Conservation (phyloP, 805 yeast genomes). For the Yamadazyma tumulicola region DNA sequence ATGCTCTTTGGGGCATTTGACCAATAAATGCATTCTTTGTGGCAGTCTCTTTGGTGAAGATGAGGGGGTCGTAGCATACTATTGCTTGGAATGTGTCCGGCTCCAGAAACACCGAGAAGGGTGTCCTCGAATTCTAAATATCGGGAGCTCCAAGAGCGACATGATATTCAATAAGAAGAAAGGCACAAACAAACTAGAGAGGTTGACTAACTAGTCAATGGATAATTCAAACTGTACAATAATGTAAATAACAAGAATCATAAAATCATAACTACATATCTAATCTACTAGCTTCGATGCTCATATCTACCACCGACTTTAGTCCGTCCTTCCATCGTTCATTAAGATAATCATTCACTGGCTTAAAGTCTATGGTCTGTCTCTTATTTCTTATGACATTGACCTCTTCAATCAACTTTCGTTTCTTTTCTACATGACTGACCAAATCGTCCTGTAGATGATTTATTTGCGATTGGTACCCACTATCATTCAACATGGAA, state of each 20-base stretch:
- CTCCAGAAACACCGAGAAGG: constrained; percentile 85
- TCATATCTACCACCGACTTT: constrained; percentile 32
- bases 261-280: constrained; percentile 2
- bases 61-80: constrained; percentile 52
- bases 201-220: constrained; percentile 5
- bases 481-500: background rate
- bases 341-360: constrained; percentile 42
- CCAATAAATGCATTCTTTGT: constrained; percentile 75
- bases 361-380: constrained; percentile 41
- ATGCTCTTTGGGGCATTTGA: constrained; percentile 70
- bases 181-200: constrained; percentile 7
- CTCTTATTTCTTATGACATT: constrained; percentile 38
- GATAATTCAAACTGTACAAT: background rate
- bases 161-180: constrained; percentile 56
- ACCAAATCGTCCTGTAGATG: constrained; percentile 26
- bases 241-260: background rate
- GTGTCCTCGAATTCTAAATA: constrained; percentile 78
- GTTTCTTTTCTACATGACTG: constrained; percentile 32
- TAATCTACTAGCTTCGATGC: constrained; percentile 22
- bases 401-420: constrained; percentile 41
- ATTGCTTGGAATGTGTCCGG: constrained; percentile 81
- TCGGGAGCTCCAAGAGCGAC: constrained; percentile 75
- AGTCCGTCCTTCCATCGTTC: constrained; percentile 51
- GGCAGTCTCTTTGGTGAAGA: constrained; percentile 58
- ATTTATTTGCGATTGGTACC: constrained; percentile 29